A percentile compares a stretch with the other conserved stretches of the same genome.
Evolutionary conservation across 352 stramenopile species (phyloP).

Genomic region (Globisporangium abappressorium): DNA sequence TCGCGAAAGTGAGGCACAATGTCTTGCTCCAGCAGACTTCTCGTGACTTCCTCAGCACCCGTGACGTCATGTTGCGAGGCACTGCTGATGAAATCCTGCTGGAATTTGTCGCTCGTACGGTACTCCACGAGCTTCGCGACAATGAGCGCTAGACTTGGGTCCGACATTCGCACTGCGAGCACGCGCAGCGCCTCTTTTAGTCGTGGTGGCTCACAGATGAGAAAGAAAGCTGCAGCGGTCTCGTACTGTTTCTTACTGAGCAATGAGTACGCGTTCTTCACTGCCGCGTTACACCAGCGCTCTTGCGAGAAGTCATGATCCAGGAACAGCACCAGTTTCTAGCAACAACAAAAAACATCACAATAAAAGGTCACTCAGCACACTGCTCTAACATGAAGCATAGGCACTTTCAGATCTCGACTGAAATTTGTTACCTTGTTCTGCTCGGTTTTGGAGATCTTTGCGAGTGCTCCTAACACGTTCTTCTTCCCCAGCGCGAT

Average conservation of each 20-base stretch:
- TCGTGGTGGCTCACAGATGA: conserved; percentile 90
- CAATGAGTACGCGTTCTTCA: conserved; percentile 95
- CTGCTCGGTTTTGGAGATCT: conserved; percentile 63
- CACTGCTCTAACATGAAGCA: not conserved
- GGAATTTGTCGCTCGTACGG: conserved; percentile 39
- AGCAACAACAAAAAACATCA: not conserved
- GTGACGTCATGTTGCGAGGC: conserved; percentile 56
- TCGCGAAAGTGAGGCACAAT: conserved; percentile 63
- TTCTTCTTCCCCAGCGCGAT: conserved; percentile 80
- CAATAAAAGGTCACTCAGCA: not conserved
- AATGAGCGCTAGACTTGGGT: conserved; percentile 88
- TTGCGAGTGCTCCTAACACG: conserved; percentile 68
- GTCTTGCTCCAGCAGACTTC: conserved; percentile 59
- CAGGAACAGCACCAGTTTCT: conserved; percentile 76
- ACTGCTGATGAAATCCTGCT: conserved; percentile 51
- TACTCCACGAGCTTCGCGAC: conserved; percentile 88
- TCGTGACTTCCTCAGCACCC: conserved; percentile 44
- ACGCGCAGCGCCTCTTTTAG: conserved; percentile 91
- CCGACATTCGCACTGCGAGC: conserved; percentile 81
- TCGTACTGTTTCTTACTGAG: conserved; percentile 92
- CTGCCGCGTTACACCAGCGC: conserved; percentile 81
- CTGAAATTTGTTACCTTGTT: conserved; percentile 47
- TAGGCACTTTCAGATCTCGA: not conserved
- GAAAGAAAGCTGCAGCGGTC: conserved; percentile 90
- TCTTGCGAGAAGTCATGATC: conserved; percentile 82